Evolutionary conservation across 2,329 filamentous ascomycete species (phyloP), one percentile per base, ranked within the genome.

Genomic region (Neofusicoccum ribis): DNA sequence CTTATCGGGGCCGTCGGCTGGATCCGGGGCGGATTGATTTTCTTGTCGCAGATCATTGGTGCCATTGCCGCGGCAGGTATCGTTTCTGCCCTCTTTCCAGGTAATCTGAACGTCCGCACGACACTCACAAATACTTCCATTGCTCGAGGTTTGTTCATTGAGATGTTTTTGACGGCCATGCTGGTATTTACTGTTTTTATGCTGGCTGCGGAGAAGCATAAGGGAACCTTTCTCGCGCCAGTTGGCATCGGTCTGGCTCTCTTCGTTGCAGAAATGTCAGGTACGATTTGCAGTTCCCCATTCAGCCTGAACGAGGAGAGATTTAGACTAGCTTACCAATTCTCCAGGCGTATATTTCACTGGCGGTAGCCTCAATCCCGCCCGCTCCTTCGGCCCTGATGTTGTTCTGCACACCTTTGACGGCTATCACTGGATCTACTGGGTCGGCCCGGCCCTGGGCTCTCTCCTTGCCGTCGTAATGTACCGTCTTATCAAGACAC

Each of bases 371-470:
- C 72, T 82, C 36, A 82, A 83, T 66, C 81, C 81, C 23, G 79
- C 81, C 3, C 75, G 81, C 50, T 79, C 77, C 31, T 81, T 82
- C 68, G 81, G 79, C 7, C 80, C 80, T 0, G 77, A 74, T 59
- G 78, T 82, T 11, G 75, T 78, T 31, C 70, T 78, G n/a, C 65
- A 65, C 56, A 73, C 70, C n/a, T 83, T 81, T 66, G 76, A 79
- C 8, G 66, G 68, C 36, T 76, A 82, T 66, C 75, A 81, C 68
- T 80, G 79, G 79, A 80, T 83, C 65, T 83, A 83, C 72, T 83
- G 81, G 81, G 67, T 82, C 31, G 81, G 80, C 0, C 81, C 81
- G 12, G 37, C 74, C 1, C 73, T 77, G 71, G 76, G 76, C 0
- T 74, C 74, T 3, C 37, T 78, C 20, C 68, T 79, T 14, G 78